phyloP scores from a whole-genome alignment of 2,329 filamentous ascomycete species.

The Stromatinia cepivora region DNA sequence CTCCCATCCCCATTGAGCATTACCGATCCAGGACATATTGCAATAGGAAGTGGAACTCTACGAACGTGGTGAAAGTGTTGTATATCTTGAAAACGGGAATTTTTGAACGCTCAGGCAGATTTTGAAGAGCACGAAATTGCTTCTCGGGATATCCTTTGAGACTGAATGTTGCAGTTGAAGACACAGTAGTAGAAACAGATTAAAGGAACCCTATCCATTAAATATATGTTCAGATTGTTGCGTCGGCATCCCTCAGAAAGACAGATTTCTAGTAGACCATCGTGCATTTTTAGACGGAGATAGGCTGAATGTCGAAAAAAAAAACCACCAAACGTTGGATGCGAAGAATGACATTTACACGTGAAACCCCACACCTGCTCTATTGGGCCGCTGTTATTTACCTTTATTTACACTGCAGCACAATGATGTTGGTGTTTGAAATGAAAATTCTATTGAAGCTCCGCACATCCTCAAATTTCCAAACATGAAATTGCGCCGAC shows the following conservation, averaged over 20 bases:
- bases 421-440: background rate
- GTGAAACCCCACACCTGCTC: background rate
- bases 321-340: background rate
- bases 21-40: background rate
- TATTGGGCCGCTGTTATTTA: background rate
- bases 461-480: background rate
- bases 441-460: background rate
- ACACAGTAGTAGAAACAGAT: background rate
- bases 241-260: background rate
- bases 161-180: background rate
- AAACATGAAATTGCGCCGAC: background rate
- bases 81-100: background rate
- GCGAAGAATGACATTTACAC: background rate
- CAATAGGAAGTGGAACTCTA: no score
- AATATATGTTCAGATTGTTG: background rate
- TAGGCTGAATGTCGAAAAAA: background rate
- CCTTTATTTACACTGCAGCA: background rate
- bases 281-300: background rate
- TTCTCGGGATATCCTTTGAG: background rate
- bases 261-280: background rate
- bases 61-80: background rate
- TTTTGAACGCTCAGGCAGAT: background rate
- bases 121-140: background rate
- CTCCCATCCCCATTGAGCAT: slow-evolving; percentile 23
- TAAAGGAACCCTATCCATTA: background rate